Conservation (phyloP, 1,139 yeast genomes). For the Suhomyces kunorum region DNA sequence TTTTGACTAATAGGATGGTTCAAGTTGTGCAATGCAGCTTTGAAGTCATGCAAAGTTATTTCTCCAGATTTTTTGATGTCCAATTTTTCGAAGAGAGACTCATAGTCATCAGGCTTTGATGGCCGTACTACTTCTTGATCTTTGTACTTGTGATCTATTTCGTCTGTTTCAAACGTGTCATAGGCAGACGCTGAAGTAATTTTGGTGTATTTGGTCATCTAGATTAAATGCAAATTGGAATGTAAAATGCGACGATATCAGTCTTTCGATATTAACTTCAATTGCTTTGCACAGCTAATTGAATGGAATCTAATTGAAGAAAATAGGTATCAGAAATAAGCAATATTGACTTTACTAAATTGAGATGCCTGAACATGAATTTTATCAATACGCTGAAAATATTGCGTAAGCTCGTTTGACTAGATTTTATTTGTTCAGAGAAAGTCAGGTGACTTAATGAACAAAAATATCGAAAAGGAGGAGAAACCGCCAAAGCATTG, state of each 20-base stretch:
- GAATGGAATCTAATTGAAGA: not conserved
- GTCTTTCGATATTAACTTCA: too few species aligned
- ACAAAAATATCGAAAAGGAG: too few species aligned
- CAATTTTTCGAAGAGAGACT: slow-evolving; percentile 43
- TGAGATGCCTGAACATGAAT: not conserved
- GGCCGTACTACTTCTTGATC: slow-evolving; percentile 12
- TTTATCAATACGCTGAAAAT: slow-evolving; percentile 2
- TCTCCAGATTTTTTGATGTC: slow-evolving; percentile 58
- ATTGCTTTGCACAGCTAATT: not conserved
- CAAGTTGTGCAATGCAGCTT: slow-evolving; percentile 51
- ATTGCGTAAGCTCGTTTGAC: slow-evolving; percentile 11
- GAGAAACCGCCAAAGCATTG: too few species aligned
- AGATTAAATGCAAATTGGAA: not conserved
- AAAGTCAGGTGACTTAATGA: slow-evolving; percentile 10
- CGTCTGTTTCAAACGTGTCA: slow-evolving; percentile 5
- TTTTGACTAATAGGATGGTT: slow-evolving; percentile 71
- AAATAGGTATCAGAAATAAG: too few species aligned
- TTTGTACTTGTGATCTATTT: not conserved
- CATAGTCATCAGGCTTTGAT: slow-evolving; percentile 22
- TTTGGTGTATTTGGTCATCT: slow-evolving; percentile 11
- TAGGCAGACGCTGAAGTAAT: slow-evolving; percentile 17
- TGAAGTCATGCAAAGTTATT: slow-evolving; percentile 56
- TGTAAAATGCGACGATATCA: too few species aligned
- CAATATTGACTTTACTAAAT: too few species aligned
- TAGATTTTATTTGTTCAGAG: slow-evolving; percentile 10